Percentiles rank a stretch among this genome's conserved stretches.
Conservation (phyloP, 768 basidiomycete genomes). For the Fomitopsis serialis region DNA sequence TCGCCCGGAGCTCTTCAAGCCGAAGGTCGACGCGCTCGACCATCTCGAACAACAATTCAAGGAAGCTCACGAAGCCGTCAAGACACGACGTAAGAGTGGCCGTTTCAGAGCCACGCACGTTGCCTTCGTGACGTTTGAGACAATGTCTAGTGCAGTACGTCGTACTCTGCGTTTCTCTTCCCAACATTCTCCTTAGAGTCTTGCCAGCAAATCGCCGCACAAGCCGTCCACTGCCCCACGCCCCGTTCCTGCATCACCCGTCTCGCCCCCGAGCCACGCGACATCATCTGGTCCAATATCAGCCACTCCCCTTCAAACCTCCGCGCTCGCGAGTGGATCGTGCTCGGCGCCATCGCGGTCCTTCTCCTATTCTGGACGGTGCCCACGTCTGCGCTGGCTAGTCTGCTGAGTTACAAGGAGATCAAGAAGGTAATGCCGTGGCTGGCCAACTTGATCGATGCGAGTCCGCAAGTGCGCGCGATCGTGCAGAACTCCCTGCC, state of each 20-base stretch:
- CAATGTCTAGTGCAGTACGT: constrained; percentile 86
- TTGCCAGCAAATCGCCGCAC: constrained; percentile 78
- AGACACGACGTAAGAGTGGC: constrained; percentile 61
- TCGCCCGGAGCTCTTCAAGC: constrained; percentile 66
- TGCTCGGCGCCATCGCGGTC: constrained; percentile 60
- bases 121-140: constrained; percentile 96
- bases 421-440: constrained; percentile 89
- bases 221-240: constrained; percentile 70
- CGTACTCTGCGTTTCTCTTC: neutral
- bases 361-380: constrained; percentile 90
- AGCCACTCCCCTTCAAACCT: constrained; percentile 53
- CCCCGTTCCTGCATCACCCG: constrained; percentile 63
- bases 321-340: constrained; percentile 65
- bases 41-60: constrained; percentile 77
- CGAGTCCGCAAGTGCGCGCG: constrained; percentile 72
- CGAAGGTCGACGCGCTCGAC: constrained; percentile 85
- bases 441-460: constrained; percentile 80
- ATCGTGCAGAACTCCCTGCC: constrained; percentile 95
- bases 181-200: neutral
- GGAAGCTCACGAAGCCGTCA: constrained; percentile 79
- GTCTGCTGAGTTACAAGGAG: constrained; percentile 86
- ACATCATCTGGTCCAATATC: constrained; percentile 94
- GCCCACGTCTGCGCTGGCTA: constrained; percentile 83
- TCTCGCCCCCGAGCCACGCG: constrained; percentile 89
- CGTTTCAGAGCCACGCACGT: constrained; percentile 78